Evolutionary conservation across 2,329 filamentous ascomycete genomes (phyloP), one percentile per base, ranked within the genome.

Genomic region (Aureobasidium melanogenum): DNA sequence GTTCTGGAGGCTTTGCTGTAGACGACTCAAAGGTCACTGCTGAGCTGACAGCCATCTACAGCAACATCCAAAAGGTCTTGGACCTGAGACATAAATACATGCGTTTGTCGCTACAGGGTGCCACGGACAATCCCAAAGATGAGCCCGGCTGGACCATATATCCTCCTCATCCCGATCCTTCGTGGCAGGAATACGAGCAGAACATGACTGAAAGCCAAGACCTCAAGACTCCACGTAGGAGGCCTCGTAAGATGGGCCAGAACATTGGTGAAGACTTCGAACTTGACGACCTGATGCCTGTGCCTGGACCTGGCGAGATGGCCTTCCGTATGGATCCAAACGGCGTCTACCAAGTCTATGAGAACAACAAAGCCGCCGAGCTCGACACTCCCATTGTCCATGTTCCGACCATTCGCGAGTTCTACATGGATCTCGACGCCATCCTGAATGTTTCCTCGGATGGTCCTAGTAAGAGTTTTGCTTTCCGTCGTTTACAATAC

Each of bases 391-490:
- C 93, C 0, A 84, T 91, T 17, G 82, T 96, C 54, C 80, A 85
- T 48, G 89, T 97, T n/a, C 94, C 94, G 0, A 96, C 90, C 5
- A 84, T 97, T 69, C 85, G 92, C 69, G 93, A 99, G 69, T 99
- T 92, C 70, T 99, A 97, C 73, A 89, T 96, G 80, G 93, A 97
- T 70, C 79, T 99, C 28, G 94, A 99, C 70, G 81, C 86, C 24
- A 87, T 97, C 62, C 80, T 96, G 57, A 86, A 88, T 62, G 85
- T 95, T n/a, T 96, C 92, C 0, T 96, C 92, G 0, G 93, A 99
- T 70, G 94, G 94, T 0, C 94, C 94, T 0, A 93, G 88, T 74
- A 99, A 99, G 76, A 97, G 91, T 70, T 97, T 97, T 74, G 93
- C 94, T 1, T 99, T 96, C 74, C 87, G 93, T 60, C 87, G 95